Base-by-base conservation (phyloP, 1,284 basidiomycete species). In the Rhizoctonia solani region DNA sequence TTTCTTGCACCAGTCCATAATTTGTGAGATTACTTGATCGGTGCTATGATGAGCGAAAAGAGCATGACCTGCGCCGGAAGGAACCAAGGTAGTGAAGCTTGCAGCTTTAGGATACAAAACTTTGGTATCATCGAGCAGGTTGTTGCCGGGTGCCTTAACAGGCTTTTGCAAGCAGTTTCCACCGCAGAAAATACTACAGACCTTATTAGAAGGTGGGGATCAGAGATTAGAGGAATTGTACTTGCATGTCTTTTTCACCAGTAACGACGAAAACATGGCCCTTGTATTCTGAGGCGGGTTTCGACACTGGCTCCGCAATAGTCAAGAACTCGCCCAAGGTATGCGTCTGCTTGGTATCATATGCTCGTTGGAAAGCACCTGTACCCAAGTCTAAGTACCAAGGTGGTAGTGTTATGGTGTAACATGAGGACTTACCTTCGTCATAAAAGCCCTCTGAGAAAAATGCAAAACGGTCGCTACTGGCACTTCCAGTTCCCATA, bases 361-460 rank as follows among this genome's bases (percentile, higher is more conserved):
- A 68, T 3, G 74, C 72, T 29, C 65, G 47, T 11, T 50, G 30
- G 41, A 72, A 66, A 13, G 54, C 54, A 25, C 56, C 70, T 71
- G 53, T 29, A 69, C 72, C n/a, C 14, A 19, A 19, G 25, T 6
- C 4, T 13, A 27, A 27, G 23, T 34, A 39, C 37, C 37, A 39
- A 39, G 16, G 37, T 16, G 8, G 16, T 39, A 54, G 16, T 25
- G 37, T 25, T 9, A 23, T 14, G 8, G 5, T 9, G 50, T 21
- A 59, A n/a, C 21, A 69, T 19, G 67, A 72, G 8, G n/a, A n/a
- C n/a, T n/a, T 49, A 74, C 74, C 66, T 6, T 69, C 54, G 46
- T 76, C 75, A 67, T 76, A 80, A 73, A 74, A 75, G 21, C 77
- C 77, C 44, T 77, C 78, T 61, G 74, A 72, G 70, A 78, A 78